Evolutionary conservation across 129 eudicot species (phyloP).

Genomic region (Chrysanthemum makinoi): DNA sequence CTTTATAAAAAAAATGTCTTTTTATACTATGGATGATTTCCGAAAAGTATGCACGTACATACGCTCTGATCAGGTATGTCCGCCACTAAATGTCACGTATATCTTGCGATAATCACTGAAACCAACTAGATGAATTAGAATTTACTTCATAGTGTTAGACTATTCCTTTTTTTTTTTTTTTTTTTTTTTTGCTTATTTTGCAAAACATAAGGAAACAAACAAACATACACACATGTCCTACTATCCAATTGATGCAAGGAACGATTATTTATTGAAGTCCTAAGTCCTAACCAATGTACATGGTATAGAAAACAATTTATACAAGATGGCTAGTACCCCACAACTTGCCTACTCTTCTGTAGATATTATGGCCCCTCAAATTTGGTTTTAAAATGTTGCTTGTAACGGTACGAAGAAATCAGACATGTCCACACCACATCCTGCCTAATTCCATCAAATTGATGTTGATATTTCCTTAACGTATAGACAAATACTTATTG

Average conservation of each 20-base stretch:
- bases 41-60: too few relatives aligned
- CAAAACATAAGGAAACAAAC: too few relatives aligned
- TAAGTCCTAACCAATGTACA: too few relatives aligned
- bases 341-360: slow-evolving; percentile 5
- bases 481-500: slow-evolving; percentile 18
- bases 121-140: neutral
- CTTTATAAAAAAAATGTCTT: too few relatives aligned
- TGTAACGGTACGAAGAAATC: slow-evolving; percentile 27
- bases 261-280: neutral
- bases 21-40: too few relatives aligned
- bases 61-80: too few relatives aligned
- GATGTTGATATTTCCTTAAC: slow-evolving; percentile 11
- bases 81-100: neutral
- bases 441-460: slow-evolving; percentile 14
- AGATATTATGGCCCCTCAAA: slow-evolving; percentile 16
- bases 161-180: neutral
- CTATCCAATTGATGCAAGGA: neutral
- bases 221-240: too few relatives aligned
- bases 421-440: slow-evolving; percentile 6
- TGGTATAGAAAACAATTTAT: neutral
- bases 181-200: neutral
- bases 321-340: slow-evolving; percentile 8
- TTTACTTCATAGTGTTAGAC: neutral
- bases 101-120: neutral
- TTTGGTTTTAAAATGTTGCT: slow-evolving; percentile 17